Evolutionary conservation across 495 filamentous ascomycete genomes (phyloP).

Genomic region (Penicillium flavigenum): DNA sequence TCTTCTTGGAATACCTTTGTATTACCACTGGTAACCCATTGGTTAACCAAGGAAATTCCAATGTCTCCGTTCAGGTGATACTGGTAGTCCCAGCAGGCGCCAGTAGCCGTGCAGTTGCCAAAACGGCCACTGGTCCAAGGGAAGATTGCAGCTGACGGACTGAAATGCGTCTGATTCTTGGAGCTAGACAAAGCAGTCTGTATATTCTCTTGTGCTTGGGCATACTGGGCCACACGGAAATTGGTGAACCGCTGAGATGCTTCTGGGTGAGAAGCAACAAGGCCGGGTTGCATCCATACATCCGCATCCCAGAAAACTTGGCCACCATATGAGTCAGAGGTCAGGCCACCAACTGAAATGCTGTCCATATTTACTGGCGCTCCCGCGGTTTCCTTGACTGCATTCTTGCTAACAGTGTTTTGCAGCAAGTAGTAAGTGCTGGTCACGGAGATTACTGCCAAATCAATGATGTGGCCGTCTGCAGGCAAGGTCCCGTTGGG

Average conservation of each 20-base stretch:
- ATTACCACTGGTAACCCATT: constrained; percentile 61
- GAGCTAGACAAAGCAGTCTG: constrained; percentile 47
- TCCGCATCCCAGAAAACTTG: constrained; percentile 67
- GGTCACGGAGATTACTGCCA: constrained; percentile 63
- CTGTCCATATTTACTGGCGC: constrained; percentile 55
- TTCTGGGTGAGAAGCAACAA: constrained; percentile 58
- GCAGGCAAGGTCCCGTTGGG: constrained; percentile 61
- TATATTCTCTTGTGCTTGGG: constrained; percentile 53
- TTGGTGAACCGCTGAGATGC: constrained; percentile 57
- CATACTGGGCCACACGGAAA: constrained; percentile 54
- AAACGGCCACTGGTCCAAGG: constrained; percentile 64
- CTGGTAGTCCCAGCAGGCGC: constrained; percentile 62
- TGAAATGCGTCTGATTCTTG: constrained; percentile 54
- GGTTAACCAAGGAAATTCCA: constrained; percentile 59
- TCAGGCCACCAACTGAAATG: constrained; percentile 60
- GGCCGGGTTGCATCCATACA: constrained; percentile 66
- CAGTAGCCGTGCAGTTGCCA: constrained; percentile 65
- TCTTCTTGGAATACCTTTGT: constrained; percentile 50
- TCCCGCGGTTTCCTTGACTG: constrained; percentile 35
- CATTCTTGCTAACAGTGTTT: constrained; percentile 59
- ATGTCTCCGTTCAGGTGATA: constrained; percentile 73
- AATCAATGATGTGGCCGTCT: constrained; percentile 57
- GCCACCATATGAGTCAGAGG: constrained; percentile 62
- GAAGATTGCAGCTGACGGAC: constrained; percentile 54
- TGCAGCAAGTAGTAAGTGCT: constrained; percentile 71